phyloP scores from a whole-genome alignment of 1,139 yeast genomes.

The Candida frijolesensis region DNA sequence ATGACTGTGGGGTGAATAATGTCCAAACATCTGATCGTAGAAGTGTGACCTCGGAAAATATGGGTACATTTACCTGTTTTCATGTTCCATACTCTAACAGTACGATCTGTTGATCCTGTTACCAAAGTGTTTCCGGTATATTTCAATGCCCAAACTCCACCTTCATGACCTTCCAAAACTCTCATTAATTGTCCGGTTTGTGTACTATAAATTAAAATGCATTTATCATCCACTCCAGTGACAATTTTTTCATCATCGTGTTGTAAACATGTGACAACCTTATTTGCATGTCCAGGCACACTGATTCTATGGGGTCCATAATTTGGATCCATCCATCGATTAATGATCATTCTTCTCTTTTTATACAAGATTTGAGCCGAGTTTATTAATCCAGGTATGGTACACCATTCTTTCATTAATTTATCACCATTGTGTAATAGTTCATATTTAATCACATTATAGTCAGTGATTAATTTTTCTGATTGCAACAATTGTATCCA shows the following conservation, averaged over 20 bases:
- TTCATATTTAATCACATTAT: conserved; percentile 38
- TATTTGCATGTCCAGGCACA: conserved; percentile 68
- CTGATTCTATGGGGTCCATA: conserved; percentile 72
- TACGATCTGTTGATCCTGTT: conserved; percentile 89
- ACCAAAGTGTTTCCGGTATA: conserved; percentile 82
- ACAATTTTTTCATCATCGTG: conserved; percentile 90
- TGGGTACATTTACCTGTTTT: conserved; percentile 77
- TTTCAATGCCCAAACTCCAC: conserved; percentile 98
- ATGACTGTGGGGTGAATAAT: conserved; percentile 68
- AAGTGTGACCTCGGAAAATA: conserved; percentile 85
- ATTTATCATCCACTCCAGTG: conserved; percentile 89
- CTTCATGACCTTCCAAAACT: conserved; percentile 85
- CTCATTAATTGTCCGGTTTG: conserved; percentile 68
- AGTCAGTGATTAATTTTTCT: conserved; percentile 54
- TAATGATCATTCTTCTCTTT: conserved; percentile 62
- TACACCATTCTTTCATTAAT: conserved; percentile 38
- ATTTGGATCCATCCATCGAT: conserved; percentile 81
- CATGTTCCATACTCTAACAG: conserved; percentile 87
- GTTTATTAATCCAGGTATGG: conserved; percentile 22
- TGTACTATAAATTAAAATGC: conserved; percentile 81
- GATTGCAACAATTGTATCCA: conserved; percentile 60
- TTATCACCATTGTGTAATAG: conserved; percentile 25
- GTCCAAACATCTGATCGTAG: conserved; percentile 90
- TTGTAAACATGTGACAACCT: conserved; percentile 91
- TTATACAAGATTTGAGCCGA: conserved; percentile 62